Conservation (phyloP, 2,329 filamentous ascomycete genomes). For the Hypoxylon sp. region DNA sequence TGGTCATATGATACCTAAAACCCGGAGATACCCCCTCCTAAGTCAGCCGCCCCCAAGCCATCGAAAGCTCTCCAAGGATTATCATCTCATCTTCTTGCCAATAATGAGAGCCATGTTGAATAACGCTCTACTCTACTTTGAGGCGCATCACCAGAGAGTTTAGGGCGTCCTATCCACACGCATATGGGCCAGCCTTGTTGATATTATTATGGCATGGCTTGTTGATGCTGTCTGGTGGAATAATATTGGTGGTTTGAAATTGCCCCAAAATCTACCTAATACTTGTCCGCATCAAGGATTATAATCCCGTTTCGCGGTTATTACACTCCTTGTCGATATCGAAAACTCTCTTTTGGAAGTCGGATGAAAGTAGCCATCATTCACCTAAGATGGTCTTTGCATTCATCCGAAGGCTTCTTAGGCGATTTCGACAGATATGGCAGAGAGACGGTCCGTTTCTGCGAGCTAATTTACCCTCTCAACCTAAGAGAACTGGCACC, state of each 20-base stretch:
- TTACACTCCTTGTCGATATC: neutral
- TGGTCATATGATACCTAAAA: neutral
- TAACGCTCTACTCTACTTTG: neutral
- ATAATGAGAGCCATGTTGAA: constrained; percentile 2
- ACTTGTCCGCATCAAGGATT: neutral
- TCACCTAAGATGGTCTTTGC: neutral
- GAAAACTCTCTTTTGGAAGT: neutral
- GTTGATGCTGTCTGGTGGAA: neutral
- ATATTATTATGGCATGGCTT: neutral
- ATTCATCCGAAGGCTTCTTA: neutral
- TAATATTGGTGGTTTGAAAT: neutral
- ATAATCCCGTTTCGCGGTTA: neutral
- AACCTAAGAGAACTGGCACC: neutral
- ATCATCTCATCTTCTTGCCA: neutral
- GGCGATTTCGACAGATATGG: neutral
- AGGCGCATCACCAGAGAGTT: neutral
- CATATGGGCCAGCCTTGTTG: constrained; percentile 3
- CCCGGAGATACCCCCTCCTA: constrained; percentile 2
- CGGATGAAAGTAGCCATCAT: constrained; percentile 1
- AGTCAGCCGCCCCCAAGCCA: neutral
- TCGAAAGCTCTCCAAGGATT: neutral
- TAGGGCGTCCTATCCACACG: neutral
- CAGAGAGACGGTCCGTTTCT: neutral
- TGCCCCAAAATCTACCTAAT: neutral
- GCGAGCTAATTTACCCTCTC: neutral